Base-by-base conservation (phyloP, 495 filamentous ascomycete genomes). In the Delitschia confertaspora region DNA sequence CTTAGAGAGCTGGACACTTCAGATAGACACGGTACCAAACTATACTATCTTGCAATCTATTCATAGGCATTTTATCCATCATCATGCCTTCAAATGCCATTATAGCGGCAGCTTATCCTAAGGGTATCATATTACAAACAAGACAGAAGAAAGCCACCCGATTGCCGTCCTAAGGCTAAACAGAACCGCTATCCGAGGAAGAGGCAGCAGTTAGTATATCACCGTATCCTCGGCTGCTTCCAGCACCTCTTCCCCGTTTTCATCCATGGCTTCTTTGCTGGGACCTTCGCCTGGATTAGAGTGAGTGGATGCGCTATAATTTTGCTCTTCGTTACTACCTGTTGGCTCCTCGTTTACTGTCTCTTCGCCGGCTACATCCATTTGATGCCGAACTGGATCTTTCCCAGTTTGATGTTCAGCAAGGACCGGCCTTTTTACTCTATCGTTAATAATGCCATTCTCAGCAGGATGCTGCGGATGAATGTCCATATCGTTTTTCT, bases 151-250 rank as follows among this genome's bases (percentile, higher is more conserved):
- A 29, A 29, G 7, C 26, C 7, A 7, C 7, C 13, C 26, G 26
- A 13, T 13, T 29, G n/a, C 26, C 7, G 26, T 13, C 7, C 26
- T 13, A 29, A 13, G 26, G 26, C 26, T 7, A 7, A 7, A 29
- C 7, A 29, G 26, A 29, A 7, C 7, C 26, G 26, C 26, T 29
- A 7, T 13, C 7, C 7, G 16, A 24, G 9, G 35, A 20, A 5
- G 41, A 11, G 29, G 6, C 21, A 19, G 8, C n/a, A 14, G 38
- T 53, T 42, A 63, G 46, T 59, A 63, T 22, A 63, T 63, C n/a
- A 63, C 61, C 10, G 63, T 61, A 37, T 66, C 63, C 35, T 66
- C 63, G 31, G 55, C 58, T 18, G 60, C 63, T 35, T 66, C 63
- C n/a, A 63, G 29, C 1, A 66, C 47, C 29, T 61, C 59, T 19